Base-by-base conservation (phyloP, 78 protist genomes). In the Dictyostelium discoideum region DNA sequence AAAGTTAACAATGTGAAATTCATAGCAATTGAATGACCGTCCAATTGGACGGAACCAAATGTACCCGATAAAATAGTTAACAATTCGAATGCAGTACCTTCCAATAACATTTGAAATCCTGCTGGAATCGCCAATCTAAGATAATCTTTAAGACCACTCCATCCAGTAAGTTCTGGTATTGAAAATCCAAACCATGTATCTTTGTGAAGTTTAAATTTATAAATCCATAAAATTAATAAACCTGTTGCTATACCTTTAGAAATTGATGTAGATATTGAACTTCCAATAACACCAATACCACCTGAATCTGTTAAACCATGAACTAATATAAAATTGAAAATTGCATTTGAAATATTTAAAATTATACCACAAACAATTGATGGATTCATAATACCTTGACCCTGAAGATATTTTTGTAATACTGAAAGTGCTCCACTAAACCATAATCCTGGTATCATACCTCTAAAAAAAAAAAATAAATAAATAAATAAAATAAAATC, bases 121-220 rank as follows among this genome's bases (percentile, higher is more conserved):
- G 95, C 95, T 2, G 88, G 88, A 24, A 90, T 44, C 2, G 77
- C 95, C 0, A 90, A 65, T 65, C 29, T 69, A 8, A 80, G 74
- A 50, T 80, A 90, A 20, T 90, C 95, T 29, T 82, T 90, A 16
- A 90, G 39, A 50, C 95, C 95, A 32, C 0, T 8, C 81, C 81
- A 46, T 14, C 44, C 26, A 54, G 14, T 22, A 7, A 54, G 67
- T 16, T 80, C 26, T n/a, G 83, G 74, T 6, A 48, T 4, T 46
- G 95, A 90, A 60, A 90, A 90, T 44, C 95, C 95, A 73, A 32
- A 90, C 95, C 95, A 90, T 29, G 95, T 90, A 14, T 72, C 24
- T 37, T 67, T 32, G 42, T 90, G 76, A 24, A 90, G 46, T 29
- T 82, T 82, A 80, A 90, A 90, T 20, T 50, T 39, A 2, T 22